These are phyloP conservation scores for Thielaviopsis euricoi DNA, from an alignment of 2,329 filamentous ascomycete species.

Conservation along the genomic window DNA sequence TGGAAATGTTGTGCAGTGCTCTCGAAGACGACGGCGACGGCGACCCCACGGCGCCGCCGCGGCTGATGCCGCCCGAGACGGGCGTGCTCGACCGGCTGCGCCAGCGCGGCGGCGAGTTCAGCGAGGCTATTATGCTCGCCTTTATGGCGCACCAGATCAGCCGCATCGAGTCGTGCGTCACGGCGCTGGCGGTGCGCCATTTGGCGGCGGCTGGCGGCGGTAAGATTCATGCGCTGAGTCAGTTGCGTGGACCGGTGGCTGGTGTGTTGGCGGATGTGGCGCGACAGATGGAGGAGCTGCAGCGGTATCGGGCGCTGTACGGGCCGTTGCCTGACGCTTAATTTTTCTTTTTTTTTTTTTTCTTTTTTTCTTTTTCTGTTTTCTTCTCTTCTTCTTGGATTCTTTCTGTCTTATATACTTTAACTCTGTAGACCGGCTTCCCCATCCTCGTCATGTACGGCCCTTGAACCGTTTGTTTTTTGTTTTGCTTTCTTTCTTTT, in stretches of 20 bases:
- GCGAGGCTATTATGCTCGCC: conserved; percentile 72
- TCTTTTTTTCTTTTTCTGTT: background rate
- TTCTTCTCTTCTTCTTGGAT: background rate
- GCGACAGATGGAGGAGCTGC: conserved; percentile 45
- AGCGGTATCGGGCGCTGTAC: conserved; percentile 39
- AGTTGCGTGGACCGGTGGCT: conserved; percentile 63
- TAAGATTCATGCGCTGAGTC: conserved; percentile 43
- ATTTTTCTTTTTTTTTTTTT: background rate
- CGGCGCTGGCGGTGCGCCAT: conserved; percentile 63
- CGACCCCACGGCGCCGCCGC: background rate
- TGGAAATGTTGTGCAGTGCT: conserved; percentile 85
- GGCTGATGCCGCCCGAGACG: conserved; percentile 57
- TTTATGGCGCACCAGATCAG: conserved; percentile 92
- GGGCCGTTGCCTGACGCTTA: conserved; percentile 24
- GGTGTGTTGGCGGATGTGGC: conserved; percentile 49
- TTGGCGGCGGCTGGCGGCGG: conserved; percentile 57
- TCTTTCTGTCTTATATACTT: too few species aligned
- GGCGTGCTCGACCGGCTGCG: conserved; percentile 58
- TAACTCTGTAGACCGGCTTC: background rate
- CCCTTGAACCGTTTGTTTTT: background rate
- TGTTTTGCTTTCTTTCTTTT: background rate
- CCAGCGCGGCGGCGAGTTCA: conserved; percentile 61
- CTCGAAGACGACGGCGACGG: conserved; percentile 42
- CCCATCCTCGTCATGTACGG: background rate
- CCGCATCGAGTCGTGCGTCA: conserved; percentile 68